Base-by-base conservation (phyloP, 2,329 filamentous ascomycete species). In the Sclerotiophoma versabilis region DNA sequence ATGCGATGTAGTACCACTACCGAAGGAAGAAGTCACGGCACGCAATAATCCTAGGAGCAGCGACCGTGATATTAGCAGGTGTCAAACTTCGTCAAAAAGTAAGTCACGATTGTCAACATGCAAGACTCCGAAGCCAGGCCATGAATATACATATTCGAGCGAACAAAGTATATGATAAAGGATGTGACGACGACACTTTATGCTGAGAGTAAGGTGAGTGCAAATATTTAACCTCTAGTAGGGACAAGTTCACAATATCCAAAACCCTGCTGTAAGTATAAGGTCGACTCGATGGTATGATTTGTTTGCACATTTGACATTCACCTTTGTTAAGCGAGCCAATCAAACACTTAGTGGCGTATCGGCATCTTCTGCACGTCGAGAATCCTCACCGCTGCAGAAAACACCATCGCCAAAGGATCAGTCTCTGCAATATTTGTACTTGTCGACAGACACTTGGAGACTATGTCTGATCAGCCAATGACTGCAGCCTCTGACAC, bases 301-400 rank as follows among this genome's bases (percentile, higher is more conserved):
- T n/a, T 32, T n/a, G 20, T 44, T 27, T 14, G 14, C 43, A 47
- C 2, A 12, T 3, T 27, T 17, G n/a, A 17, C 26, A 37, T 43
- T 50, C 47, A 43, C 19, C 4, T n/a, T 50, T 38, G 38, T 30
- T 50, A 43, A 50, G 38, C 30, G 17, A 50, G 19, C 47, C 47
- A 50, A 50, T 50, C 25, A 43, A 30, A 43, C 17, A 14, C 23
- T 27, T 19, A 34, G 23, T 37, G 17, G 5, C 29, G 3, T 25
- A 9, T 17, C 5, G 14, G 9, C 37, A 34, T 27, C 23, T 17
- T 33, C 5, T 30, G 17, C 38, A 8, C 38, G 14, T 43, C 8
- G 6, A 19, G 17, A 22, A 2, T 11, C n/a, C 19, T 37, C 38
- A 23, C 17, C 12, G 25, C 30, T 30, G 32, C 30, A 43, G 17